A percentile compares a stretch with the other conserved stretches of the same genome.
These are phyloP conservation scores for Cyamopsis tetragonoloba DNA, from an alignment of 306 rosid species.

Conservation along the genomic window DNA sequence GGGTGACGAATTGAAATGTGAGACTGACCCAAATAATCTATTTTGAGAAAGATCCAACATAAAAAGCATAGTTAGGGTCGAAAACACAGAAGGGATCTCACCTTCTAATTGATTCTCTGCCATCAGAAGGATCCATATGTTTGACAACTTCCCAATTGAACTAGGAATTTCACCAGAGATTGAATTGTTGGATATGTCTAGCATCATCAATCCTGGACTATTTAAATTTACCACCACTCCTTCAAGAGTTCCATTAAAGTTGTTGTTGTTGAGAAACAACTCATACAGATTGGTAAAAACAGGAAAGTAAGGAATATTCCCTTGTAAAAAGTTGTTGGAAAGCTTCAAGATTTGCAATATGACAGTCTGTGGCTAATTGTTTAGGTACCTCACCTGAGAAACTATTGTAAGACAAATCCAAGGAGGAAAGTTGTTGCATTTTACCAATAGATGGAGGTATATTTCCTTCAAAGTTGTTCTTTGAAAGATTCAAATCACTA, in stretches of 20 bases:
- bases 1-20: not conserved
- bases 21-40: not conserved
- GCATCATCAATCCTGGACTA: fast-evolving
- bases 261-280: not conserved
- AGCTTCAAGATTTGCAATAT: fast-evolving
- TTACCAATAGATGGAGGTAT: slow-evolving; percentile 23
- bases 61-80: not conserved
- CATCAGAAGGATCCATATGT: not conserved
- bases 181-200: slow-evolving; percentile 9
- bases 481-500: not conserved
- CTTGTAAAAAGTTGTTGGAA: slow-evolving; percentile 18
- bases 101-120: slow-evolving; percentile 14
- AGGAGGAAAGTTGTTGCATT: fast-evolving
- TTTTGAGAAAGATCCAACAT: slow-evolving; percentile 23
- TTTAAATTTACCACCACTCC: not conserved
- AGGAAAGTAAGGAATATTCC: not conserved
- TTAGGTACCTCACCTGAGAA: slow-evolving; percentile 12
- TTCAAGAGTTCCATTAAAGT: not conserved
- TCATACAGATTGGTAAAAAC: no score
- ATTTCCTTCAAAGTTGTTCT: slow-evolving; percentile 18
- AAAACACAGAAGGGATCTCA: not conserved
- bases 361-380: not conserved
- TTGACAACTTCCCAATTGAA: not conserved
- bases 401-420: slow-evolving; percentile 26
- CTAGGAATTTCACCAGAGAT: slow-evolving; percentile 20